A percentile compares a stretch with the other conserved stretches of the same genome.
Conservation (phyloP, 495 filamentous ascomycete genomes). For the Pyronema domesticum region DNA sequence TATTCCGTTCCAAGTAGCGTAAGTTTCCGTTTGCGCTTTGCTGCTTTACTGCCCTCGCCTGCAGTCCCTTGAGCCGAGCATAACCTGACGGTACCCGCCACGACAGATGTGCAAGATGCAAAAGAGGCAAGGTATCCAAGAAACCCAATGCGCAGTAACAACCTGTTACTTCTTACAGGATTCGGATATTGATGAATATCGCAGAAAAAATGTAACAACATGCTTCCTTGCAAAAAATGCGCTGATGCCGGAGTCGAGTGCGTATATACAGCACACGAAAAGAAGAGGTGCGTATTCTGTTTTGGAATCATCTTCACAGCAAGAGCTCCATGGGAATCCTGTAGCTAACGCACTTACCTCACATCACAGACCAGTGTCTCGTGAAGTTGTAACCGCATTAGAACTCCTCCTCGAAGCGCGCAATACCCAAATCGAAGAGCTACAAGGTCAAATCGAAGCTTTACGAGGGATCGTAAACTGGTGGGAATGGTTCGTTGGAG, state of each 20-base stretch:
- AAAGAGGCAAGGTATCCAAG: not conserved
- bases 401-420: not conserved
- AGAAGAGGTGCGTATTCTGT: not conserved
- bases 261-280: not conserved
- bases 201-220: not conserved
- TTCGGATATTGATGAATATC: not conserved
- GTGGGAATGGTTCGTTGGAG: constrained; percentile 1
- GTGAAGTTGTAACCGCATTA: not conserved
- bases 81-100: not conserved
- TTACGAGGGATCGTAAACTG: not conserved
- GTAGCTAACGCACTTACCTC: not conserved
- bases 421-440: not conserved
- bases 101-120: not conserved
- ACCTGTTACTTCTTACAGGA: no score
- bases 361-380: not conserved
- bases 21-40: not conserved
- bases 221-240: constrained; percentile 1
- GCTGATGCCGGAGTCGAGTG: not conserved
- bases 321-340: not conserved
- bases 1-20: constrained; percentile 3
- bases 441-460: not conserved
- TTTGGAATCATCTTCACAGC: no score
- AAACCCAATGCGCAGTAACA: not conserved
- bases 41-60: no score
- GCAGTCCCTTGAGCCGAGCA: not conserved